These are phyloP conservation scores for Aspergillus japonicus DNA, from an alignment of 2,329 filamentous ascomycete genomes.

Conservation along the genomic window DNA sequence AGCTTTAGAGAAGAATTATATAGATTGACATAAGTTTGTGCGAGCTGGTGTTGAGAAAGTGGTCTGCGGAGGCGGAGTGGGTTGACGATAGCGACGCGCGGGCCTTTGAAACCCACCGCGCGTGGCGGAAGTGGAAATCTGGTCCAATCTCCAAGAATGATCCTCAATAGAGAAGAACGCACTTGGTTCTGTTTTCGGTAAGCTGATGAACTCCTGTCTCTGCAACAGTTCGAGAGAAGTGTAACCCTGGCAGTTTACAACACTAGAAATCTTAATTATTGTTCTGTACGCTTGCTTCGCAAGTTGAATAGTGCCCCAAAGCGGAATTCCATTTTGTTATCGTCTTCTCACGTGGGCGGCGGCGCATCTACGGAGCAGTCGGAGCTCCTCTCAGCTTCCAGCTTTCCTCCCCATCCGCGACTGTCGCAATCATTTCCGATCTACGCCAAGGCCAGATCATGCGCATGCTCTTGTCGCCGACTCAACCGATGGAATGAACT, in stretches of 20 bases:
- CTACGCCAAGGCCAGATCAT: constrained; percentile 23
- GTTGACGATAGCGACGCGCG: constrained; percentile 3
- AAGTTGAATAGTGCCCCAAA: neutral
- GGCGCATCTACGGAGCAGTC: constrained; percentile 6
- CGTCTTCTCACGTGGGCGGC: constrained; percentile 20
- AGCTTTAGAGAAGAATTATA: neutral
- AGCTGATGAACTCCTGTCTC: neutral
- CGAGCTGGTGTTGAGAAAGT: neutral
- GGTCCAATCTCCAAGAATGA: neutral
- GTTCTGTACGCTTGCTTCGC: neutral
- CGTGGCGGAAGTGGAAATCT: constrained; percentile 6
- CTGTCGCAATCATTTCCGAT: constrained; percentile 3
- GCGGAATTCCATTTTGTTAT: neutral
- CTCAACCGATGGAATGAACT: constrained; percentile 43
- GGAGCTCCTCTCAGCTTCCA: neutral
- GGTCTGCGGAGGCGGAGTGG: neutral
- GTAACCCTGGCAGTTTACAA: too few species aligned
- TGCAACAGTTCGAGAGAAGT: too few species aligned
- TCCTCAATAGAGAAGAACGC: neutral
- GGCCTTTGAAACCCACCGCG: constrained; percentile 9
- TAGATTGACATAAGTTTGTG: neutral
- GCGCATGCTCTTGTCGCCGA: constrained; percentile 31
- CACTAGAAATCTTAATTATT: too few species aligned
- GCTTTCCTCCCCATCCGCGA: neutral
- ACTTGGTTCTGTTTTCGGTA: neutral